phyloP scores from a whole-genome alignment of 2,329 filamentous ascomycete genomes.

The Trichoderma koningii region DNA sequence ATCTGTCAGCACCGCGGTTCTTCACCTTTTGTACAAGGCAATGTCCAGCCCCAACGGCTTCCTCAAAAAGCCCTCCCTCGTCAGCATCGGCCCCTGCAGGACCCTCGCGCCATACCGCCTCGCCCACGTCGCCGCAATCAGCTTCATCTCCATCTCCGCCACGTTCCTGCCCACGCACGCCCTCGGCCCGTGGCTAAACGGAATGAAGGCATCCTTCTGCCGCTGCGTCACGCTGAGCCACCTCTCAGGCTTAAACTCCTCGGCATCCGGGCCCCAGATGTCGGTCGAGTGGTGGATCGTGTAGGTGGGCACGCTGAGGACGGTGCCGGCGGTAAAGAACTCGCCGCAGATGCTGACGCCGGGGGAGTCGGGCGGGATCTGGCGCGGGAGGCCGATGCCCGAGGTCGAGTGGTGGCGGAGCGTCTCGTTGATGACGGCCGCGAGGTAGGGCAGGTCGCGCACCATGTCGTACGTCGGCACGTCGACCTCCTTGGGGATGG shows the following conservation, averaged over 20 bases:
- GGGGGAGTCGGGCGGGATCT: conserved; percentile 63
- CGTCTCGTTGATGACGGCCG: conserved; percentile 76
- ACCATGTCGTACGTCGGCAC: conserved; percentile 75
- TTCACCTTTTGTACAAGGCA: conserved; percentile 35
- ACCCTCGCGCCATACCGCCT: conserved; percentile 52
- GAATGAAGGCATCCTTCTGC: conserved; percentile 75
- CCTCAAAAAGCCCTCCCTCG: conserved; percentile 76
- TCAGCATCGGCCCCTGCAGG: conserved; percentile 66
- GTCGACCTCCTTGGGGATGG: conserved; percentile 59
- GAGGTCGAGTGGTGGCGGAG: conserved; percentile 86
- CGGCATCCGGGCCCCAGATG: conserved; percentile 73
- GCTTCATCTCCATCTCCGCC: conserved; percentile 84
- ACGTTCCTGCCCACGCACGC: conserved; percentile 79
- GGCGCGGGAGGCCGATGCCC: conserved; percentile 78
- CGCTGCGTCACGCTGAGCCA: conserved; percentile 65
- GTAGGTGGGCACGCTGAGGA: conserved; percentile 79
- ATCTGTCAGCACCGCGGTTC: too few relatives aligned
- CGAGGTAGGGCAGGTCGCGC: conserved; percentile 73
- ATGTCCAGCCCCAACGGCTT: conserved; percentile 70
- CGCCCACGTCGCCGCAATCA: conserved; percentile 71
- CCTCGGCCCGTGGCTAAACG: conserved; percentile 71
- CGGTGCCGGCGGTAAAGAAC: conserved; percentile 72
- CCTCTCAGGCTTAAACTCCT: conserved; percentile 72
- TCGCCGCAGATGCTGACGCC: conserved; percentile 67
- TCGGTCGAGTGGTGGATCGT: conserved; percentile 74